A percentile compares a stretch with the other conserved stretches of the same genome.
phyloP scores from a whole-genome alignment of 1,284 basidiomycete genomes.

The Pseudozyma flocculosa region DNA sequence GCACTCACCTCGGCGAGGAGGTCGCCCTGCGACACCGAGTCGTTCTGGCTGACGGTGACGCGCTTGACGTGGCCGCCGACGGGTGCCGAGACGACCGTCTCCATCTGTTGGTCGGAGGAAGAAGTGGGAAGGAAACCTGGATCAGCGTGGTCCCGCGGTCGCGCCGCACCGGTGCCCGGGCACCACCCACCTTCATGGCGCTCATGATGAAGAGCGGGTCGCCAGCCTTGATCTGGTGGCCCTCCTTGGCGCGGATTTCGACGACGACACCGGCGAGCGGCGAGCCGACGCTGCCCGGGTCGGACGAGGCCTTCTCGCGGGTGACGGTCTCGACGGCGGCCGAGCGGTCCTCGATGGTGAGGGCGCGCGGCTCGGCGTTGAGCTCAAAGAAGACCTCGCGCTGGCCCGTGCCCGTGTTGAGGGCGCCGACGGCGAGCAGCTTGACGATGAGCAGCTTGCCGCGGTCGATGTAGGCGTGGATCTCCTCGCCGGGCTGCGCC shows the following conservation, averaged over 20 bases:
- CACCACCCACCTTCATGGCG: slow-evolving; percentile 59
- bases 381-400: slow-evolving; percentile 96
- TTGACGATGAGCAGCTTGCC: slow-evolving; percentile 94
- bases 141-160: slow-evolving; percentile 1
- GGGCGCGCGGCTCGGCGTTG: slow-evolving; percentile 53
- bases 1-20: slow-evolving; percentile 73
- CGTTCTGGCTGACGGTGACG: slow-evolving; percentile 72
- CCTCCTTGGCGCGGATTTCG: slow-evolving; percentile 95
- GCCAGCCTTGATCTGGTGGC: slow-evolving; percentile 94
- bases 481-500: slow-evolving; percentile 88
- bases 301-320: slow-evolving; percentile 86
- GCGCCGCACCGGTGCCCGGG: no score
- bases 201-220: slow-evolving; percentile 74
- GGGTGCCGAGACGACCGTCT: slow-evolving; percentile 90
- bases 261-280: slow-evolving; percentile 84
- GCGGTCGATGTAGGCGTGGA: slow-evolving; percentile 94
- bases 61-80: slow-evolving; percentile 93
- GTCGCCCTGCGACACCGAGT: slow-evolving; percentile 85
- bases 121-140: slow-evolving; percentile 19
- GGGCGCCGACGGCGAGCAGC: slow-evolving; percentile 89
- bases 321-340: slow-evolving; percentile 88
- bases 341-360: slow-evolving; percentile 85
- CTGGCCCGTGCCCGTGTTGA: slow-evolving; percentile 84
- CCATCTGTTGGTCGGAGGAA: slow-evolving; percentile 68
- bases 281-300: slow-evolving; percentile 92